Evolutionary conservation across 495 filamentous ascomycete species (phyloP).

Genomic region (Penicillium daleae): DNA sequence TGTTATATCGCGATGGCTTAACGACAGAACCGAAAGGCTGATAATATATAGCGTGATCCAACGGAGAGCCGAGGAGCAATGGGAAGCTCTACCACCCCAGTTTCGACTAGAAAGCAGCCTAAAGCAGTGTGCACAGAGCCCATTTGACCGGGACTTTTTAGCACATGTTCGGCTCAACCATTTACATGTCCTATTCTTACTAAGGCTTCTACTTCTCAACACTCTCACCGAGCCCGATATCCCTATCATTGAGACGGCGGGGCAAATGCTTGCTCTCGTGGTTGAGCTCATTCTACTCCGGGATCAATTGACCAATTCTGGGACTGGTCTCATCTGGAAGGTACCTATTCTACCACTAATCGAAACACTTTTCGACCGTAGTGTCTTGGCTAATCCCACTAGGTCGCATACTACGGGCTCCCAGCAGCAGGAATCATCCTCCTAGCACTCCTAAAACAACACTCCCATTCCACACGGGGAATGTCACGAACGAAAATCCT

Average conservation of each 20-base stretch:
- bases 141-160: conserved; percentile 42
- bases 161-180: conserved; percentile 44
- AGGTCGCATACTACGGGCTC: conserved; percentile 48
- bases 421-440: conserved; percentile 47
- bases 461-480: conserved; percentile 15
- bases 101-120: conserved; percentile 34
- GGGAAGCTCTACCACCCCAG: conserved; percentile 31
- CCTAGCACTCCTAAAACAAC: conserved; percentile 39
- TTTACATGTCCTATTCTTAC: conserved; percentile 45
- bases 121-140: conserved; percentile 28
- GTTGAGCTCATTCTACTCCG: conserved; percentile 43
- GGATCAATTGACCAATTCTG: conserved; percentile 45
- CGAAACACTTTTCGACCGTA: too few species aligned
- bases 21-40: not conserved
- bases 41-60: conserved; percentile 17
- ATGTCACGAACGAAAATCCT: conserved; percentile 32
- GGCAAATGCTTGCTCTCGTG: conserved; percentile 41
- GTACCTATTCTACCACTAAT: conserved; percentile 19
- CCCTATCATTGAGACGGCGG: conserved; percentile 34
- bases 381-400: not conserved
- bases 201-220: conserved; percentile 35
- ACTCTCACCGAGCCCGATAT: conserved; percentile 39
- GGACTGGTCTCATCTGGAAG: conserved; percentile 49
- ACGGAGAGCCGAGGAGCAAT: conserved; percentile 30
- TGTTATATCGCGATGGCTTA: not conserved